A percentile compares a stretch with the other conserved stretches of the same genome.
Evolutionary conservation across 176 grass and related monocot species (phyloP).

Genomic region (Eragrostis nindensis): DNA sequence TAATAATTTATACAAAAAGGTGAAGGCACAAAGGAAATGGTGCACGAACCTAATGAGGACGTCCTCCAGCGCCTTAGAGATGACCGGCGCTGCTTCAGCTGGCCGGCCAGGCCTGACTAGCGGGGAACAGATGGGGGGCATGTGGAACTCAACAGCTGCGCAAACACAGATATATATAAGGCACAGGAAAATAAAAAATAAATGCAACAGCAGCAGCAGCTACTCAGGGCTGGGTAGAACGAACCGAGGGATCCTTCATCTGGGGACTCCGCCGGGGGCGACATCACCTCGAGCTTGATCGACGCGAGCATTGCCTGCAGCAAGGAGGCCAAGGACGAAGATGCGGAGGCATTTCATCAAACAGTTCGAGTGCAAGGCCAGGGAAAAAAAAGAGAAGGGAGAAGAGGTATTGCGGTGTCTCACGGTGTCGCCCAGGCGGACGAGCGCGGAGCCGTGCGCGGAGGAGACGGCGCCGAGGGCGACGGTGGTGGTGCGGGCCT

Average conservation of each 20-base stretch:
- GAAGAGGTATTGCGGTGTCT: neutral
- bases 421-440: constrained; percentile 81
- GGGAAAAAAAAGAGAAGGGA: neutral
- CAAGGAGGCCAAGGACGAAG: neutral
- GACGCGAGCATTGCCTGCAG: constrained; percentile 83
- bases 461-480: constrained; percentile 67
- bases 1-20: constrained; percentile 17
- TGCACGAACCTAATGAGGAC: constrained; percentile 58
- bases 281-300: constrained; percentile 94
- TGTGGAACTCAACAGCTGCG: constrained; percentile 87
- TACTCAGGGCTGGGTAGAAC: constrained; percentile 24
- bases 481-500: constrained; percentile 63
- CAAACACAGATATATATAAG: constrained; percentile 16
- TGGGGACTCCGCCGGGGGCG: constrained; percentile 50
- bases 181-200: neutral
- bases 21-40: neutral
- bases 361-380: constrained; percentile 12
- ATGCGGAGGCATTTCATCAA: constrained; percentile 49
- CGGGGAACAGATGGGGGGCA: constrained; percentile 86
- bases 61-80: constrained; percentile 75
- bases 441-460: constrained; percentile 69
- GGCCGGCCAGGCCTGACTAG: constrained; percentile 74
- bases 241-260: constrained; percentile 84
- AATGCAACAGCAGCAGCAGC: constrained; percentile 8
- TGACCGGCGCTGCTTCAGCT: constrained; percentile 63